A percentile compares a stretch with the other conserved stretches of the same genome.
phyloP scores from a whole-genome alignment of 345 rosid genomes.

The Rhodamnia argentea region DNA sequence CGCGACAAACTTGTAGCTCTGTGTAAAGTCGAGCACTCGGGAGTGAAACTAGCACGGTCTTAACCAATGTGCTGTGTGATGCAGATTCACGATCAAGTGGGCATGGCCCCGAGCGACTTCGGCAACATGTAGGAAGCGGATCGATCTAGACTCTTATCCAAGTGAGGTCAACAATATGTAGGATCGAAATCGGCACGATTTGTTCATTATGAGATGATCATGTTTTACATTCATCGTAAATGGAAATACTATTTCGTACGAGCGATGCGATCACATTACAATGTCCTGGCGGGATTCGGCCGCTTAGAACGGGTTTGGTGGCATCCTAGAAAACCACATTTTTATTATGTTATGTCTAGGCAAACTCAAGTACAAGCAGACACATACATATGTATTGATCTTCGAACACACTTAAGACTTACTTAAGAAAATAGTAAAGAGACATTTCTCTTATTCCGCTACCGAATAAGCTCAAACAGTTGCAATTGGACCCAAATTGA shows the following conservation, averaged over 20 bases:
- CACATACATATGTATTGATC: neutral
- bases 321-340: neutral
- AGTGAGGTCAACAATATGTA: no score
- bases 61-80: neutral
- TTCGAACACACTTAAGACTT: neutral
- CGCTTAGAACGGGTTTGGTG: neutral
- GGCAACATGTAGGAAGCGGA: neutral
- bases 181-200: neutral
- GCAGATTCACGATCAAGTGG: neutral
- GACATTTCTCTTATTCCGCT: neutral
- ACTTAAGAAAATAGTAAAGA: neutral
- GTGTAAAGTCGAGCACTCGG: neutral
- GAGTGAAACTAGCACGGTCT: neutral
- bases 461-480: conserved; percentile 9
- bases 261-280: neutral
- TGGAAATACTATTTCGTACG: neutral
- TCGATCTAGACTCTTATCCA: neutral
- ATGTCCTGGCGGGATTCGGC: neutral
- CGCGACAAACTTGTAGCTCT: neutral
- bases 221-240: neutral
- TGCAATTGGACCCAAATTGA: conserved; percentile 22
- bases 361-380: neutral
- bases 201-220: neutral
- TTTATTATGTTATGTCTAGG: neutral
- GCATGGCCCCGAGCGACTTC: neutral